Conservation (phyloP, 768 basidiomycete species). For the Leucocoprinus sp. region DNA sequence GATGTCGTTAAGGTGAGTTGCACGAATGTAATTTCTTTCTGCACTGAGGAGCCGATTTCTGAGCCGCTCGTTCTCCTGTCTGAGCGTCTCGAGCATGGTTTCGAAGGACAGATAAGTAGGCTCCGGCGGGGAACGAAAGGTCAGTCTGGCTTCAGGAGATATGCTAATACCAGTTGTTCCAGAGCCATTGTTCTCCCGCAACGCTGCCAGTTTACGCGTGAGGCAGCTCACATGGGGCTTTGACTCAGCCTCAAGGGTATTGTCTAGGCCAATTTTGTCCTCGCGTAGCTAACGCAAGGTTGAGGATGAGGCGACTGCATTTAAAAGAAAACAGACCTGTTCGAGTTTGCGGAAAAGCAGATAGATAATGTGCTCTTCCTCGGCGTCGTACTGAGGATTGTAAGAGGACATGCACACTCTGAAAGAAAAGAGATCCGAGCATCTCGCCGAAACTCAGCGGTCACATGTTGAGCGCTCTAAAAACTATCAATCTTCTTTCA, state of each 20-base stretch:
- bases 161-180: slow-evolving; percentile 16
- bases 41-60: slow-evolving; percentile 59
- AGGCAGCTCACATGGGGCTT: slow-evolving; percentile 77
- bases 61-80: slow-evolving; percentile 72
- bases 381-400: slow-evolving; percentile 89
- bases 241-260: slow-evolving; percentile 76
- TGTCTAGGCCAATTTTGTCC: slow-evolving; percentile 80
- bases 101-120: slow-evolving; percentile 37
- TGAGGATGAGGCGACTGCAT: neutral
- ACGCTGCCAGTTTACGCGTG: slow-evolving; percentile 57
- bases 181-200: slow-evolving; percentile 24
- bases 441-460: no score
- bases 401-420: no score
- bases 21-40: slow-evolving; percentile 69
- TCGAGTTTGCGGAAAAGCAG: slow-evolving; percentile 77
- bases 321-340: slow-evolving; percentile 40
- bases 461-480: no score
- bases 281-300: slow-evolving; percentile 50
- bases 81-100: slow-evolving; percentile 66
- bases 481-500: no score
- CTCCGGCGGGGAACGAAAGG: slow-evolving; percentile 19
- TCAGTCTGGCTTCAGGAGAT: slow-evolving; percentile 26
- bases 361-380: slow-evolving; percentile 85
- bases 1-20: slow-evolving; percentile 70
- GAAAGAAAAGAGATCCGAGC: no score